phyloP scores from a whole-genome alignment of 306 rosid genomes.

The Quillaja saponaria region DNA sequence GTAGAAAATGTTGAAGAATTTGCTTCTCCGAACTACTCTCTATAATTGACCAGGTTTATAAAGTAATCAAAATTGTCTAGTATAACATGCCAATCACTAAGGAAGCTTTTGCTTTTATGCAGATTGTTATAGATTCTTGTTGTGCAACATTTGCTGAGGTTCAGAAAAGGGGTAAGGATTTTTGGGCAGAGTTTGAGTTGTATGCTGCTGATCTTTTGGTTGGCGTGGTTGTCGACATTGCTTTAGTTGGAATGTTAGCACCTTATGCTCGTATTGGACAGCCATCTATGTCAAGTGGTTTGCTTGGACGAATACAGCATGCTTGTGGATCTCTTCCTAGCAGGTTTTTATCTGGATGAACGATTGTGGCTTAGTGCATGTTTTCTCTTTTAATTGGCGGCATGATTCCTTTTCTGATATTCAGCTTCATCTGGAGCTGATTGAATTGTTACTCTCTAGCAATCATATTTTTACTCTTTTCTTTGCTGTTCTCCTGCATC shows the following conservation, averaged over 20 bases:
- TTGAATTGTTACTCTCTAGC: neutral
- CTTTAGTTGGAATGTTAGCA: conserved; percentile 85
- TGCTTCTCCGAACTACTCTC: too few relatives aligned
- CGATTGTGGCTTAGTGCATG: neutral
- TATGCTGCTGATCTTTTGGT: conserved; percentile 90
- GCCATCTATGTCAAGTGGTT: conserved; percentile 64
- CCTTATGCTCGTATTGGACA: conserved; percentile 87
- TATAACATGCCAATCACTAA: too few relatives aligned
- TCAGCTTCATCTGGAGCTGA: too few relatives aligned
- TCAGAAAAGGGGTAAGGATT: conserved; percentile 86
- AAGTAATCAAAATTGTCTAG: too few relatives aligned
- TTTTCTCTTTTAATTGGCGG: neutral
- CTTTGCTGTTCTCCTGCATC: neutral
- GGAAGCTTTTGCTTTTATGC: conserved; percentile 25
- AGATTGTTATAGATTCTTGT: conserved; percentile 89
- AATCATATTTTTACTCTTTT: neutral
- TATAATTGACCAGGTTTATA: too few relatives aligned
- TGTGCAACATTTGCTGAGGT: conserved; percentile 96
- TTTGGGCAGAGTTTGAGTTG: conserved; percentile 91
- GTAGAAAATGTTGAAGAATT: neutral
- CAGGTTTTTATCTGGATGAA: conserved; percentile 53
- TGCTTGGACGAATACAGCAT: conserved; percentile 70
- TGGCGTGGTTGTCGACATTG: conserved; percentile 84
- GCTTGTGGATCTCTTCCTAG: conserved; percentile 86
- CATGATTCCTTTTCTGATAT: conserved; percentile 10